Conservation (phyloP, 495 filamentous ascomycete genomes). For the Penicillium parvum region DNA sequence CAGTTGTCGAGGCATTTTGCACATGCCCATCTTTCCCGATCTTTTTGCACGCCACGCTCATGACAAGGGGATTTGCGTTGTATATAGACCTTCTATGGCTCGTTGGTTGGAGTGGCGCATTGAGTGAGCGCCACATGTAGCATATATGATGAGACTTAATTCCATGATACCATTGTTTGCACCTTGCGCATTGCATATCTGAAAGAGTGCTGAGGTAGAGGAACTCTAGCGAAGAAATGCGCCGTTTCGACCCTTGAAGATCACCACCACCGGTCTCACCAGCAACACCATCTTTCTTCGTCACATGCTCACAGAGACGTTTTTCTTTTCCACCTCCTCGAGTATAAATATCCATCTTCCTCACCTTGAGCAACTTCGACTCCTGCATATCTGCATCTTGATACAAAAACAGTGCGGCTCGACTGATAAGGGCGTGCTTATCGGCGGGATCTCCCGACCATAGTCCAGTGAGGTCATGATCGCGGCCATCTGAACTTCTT, state of each 20-base stretch:
- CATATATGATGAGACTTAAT: slow-evolving; percentile 35
- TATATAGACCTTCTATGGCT: slow-evolving; percentile 31
- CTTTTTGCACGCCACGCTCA: slow-evolving; percentile 19
- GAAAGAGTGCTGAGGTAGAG: too few species aligned
- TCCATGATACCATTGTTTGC: slow-evolving; percentile 26
- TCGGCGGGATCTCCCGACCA: slow-evolving; percentile 27
- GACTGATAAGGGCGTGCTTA: slow-evolving; percentile 19
- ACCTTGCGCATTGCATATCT: too few species aligned
- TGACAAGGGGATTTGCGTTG: slow-evolving; percentile 28
- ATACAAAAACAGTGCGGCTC: slow-evolving; percentile 2
- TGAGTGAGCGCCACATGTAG: slow-evolving; percentile 32
- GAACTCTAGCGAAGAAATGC: too few species aligned
- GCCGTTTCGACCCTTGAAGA: too few species aligned
- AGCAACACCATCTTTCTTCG: too few species aligned
- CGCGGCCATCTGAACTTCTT: neutral
- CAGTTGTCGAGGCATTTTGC: slow-evolving; percentile 8
- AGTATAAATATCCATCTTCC: too few species aligned
- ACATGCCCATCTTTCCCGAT: slow-evolving; percentile 1
- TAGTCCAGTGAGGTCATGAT: slow-evolving; percentile 21
- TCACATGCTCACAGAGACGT: too few species aligned
- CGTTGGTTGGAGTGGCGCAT: slow-evolving; percentile 25
- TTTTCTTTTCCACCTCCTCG: too few species aligned
- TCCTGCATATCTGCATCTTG: neutral
- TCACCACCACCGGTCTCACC: too few species aligned
- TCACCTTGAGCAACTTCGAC: too few species aligned